Conservation (phyloP, 306 rosid species). For the Senna tora region DNA sequence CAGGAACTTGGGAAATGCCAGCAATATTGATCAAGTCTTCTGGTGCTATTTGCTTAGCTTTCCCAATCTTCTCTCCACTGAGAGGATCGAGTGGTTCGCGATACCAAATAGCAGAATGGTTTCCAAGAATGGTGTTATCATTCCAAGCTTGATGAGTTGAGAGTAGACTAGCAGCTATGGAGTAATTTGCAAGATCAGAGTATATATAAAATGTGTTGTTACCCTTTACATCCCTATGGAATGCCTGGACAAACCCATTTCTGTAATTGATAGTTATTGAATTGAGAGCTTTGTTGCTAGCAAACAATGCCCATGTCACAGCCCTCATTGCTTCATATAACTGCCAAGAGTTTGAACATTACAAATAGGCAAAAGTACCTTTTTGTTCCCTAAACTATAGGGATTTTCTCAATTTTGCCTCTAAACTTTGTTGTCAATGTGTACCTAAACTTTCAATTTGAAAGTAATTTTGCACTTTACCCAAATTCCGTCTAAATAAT, state of each 20-base stretch:
- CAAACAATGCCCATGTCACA: slow-evolving; percentile 86
- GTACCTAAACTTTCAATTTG: too few relatives aligned
- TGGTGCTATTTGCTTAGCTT: slow-evolving; percentile 80
- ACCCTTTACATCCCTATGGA: slow-evolving; percentile 85
- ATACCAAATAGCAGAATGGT: slow-evolving; percentile 76
- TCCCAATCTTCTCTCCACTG: slow-evolving; percentile 84
- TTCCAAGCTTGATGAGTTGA: slow-evolving; percentile 53
- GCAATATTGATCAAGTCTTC: slow-evolving; percentile 89
- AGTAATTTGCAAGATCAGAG: slow-evolving; percentile 83
- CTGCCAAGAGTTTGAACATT: slow-evolving; percentile 60
- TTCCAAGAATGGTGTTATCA: slow-evolving; percentile 54
- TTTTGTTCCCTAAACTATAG: too few relatives aligned
- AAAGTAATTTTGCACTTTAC: too few relatives aligned
- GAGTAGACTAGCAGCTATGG: slow-evolving; percentile 48
- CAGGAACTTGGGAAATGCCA: slow-evolving; percentile 86
- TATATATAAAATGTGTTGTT: slow-evolving; percentile 82
- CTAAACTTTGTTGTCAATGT: too few relatives aligned
- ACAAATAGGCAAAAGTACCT: slow-evolving; percentile 36
- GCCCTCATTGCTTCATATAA: slow-evolving; percentile 88
- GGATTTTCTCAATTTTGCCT: too few relatives aligned
- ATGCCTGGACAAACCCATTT: slow-evolving; percentile 96
- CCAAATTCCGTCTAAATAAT: too few relatives aligned
- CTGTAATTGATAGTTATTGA: slow-evolving; percentile 90
- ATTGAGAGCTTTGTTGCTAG: slow-evolving; percentile 83
- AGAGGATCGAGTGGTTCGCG: slow-evolving; percentile 84